Evolutionary conservation across 768 basidiomycete genomes (phyloP), one percentile per base, ranked within the genome.

Genomic region (Scleroderma citrinum): DNA sequence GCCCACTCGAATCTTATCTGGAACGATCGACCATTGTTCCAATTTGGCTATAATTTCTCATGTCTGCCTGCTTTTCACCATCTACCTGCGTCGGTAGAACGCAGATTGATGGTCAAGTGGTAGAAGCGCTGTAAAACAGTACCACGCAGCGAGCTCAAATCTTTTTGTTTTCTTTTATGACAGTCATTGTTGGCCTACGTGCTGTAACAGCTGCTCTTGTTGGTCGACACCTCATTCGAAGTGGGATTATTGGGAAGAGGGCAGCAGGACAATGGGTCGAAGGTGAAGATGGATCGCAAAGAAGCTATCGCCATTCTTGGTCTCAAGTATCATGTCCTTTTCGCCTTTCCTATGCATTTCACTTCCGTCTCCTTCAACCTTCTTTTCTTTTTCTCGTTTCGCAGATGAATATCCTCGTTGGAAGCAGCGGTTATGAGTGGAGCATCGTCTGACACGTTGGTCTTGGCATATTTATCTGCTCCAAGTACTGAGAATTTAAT

Each of bases 291-390:
- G 94, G 95, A 98, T 64, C 76, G 89, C 58, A 87, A 82, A 53
- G 96, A 98, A 71, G 96, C 96, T 6, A 79, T 92, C 52, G 80
- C 83, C 51, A 84, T 99, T 59, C 78, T 99, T 37, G 95, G 95
- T 14, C 73, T 98, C 46, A 95, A 87, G 96, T 96, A n/a, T n/a
- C n/a, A 51, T 56, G 88, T 77, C 39, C 30, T 40, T 24, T 32
- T 37, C n/a, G 13, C 31, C 42, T 50, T 49, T 77, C 80, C 56
- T 83, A 80, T 0, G 73, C 75, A 11, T 12, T 68, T 71, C 5
- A 66, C 70, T 66, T 94, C 93, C 19, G 78, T 76, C 3, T 70
- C 70, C 55, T 86, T 86, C 34, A 92, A 62, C 20, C 65, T 71
- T 26, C 71, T 76, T 64, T 95, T 92, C 71, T 86, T 89, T 56